Evolutionary conservation across 345 rosid genomes (phyloP).

Genomic region (Arabis hirsuta): DNA sequence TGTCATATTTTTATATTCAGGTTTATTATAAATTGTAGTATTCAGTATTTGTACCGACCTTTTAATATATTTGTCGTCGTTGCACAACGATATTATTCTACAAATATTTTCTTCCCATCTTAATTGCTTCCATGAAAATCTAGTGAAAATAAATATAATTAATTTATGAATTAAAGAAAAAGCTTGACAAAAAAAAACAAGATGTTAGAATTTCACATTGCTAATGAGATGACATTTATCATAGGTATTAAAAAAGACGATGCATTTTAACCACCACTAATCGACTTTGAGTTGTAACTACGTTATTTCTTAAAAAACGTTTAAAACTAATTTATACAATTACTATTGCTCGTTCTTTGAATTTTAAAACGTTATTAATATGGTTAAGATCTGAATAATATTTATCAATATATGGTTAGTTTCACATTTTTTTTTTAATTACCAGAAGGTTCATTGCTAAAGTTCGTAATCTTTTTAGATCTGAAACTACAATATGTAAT

Average conservation of each 20-base stretch:
- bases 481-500: too few relatives aligned
- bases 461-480: too few relatives aligned
- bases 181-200: too few relatives aligned
- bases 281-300: background rate
- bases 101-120: background rate
- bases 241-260: background rate
- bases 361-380: too few relatives aligned
- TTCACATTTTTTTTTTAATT: too few relatives aligned
- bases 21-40: background rate
- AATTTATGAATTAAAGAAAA: background rate
- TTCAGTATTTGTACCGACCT: background rate
- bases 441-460: too few relatives aligned
- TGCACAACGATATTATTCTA: background rate
- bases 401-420: background rate
- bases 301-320: background rate
- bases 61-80: slow-evolving; percentile 14
- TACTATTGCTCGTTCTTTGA: background rate
- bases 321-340: background rate
- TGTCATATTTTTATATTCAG: slow-evolving; percentile 4
- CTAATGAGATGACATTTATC: background rate
- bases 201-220: background rate
- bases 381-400: background rate
- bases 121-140: background rate
- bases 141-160: background rate
- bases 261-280: background rate